These are phyloP conservation scores for Chiua virens DNA, from an alignment of 768 basidiomycete genomes.

Conservation along the genomic window DNA sequence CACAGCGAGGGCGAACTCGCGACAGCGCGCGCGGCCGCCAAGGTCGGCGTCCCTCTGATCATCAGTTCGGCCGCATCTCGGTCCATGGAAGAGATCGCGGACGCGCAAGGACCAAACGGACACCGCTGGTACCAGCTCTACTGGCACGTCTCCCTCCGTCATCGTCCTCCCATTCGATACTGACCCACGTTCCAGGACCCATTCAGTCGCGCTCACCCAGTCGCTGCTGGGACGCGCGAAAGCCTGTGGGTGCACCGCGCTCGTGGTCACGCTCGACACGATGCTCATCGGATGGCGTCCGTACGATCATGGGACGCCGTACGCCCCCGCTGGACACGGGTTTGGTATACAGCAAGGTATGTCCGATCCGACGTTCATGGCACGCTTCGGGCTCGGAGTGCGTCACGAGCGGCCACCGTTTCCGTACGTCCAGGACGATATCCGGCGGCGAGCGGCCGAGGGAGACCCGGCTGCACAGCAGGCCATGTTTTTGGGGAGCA, in stretches of 20 bases:
- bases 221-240: slow-evolving; percentile 46
- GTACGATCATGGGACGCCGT: slow-evolving; percentile 40
- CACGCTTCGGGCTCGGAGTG: slow-evolving; percentile 27
- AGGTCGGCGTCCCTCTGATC: slow-evolving; percentile 44
- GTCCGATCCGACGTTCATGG: slow-evolving; percentile 51
- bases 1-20: slow-evolving; percentile 44
- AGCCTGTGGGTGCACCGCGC: slow-evolving; percentile 39
- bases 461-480: slow-evolving; percentile 35
- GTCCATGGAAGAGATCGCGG: slow-evolving; percentile 49
- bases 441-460: slow-evolving; percentile 20
- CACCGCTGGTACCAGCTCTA: slow-evolving; percentile 54
- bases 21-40: slow-evolving; percentile 43
- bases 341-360: slow-evolving; percentile 41
- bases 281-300: slow-evolving; percentile 46
- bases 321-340: slow-evolving; percentile 38
- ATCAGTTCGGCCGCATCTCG: slow-evolving; percentile 36
- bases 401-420: slow-evolving; percentile 32
- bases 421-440: slow-evolving; percentile 34
- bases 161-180: neutral
- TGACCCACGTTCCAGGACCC: slow-evolving; percentile 9
- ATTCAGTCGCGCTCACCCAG: slow-evolving; percentile 35
- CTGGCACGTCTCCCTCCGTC: slow-evolving; percentile 28
- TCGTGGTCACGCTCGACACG: slow-evolving; percentile 48
- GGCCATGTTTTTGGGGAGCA: slow-evolving; percentile 32
- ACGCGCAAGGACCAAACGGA: slow-evolving; percentile 41